phyloP scores from a whole-genome alignment of 164 flowering plant genomes.

The Magnolia changhungtana region DNA sequence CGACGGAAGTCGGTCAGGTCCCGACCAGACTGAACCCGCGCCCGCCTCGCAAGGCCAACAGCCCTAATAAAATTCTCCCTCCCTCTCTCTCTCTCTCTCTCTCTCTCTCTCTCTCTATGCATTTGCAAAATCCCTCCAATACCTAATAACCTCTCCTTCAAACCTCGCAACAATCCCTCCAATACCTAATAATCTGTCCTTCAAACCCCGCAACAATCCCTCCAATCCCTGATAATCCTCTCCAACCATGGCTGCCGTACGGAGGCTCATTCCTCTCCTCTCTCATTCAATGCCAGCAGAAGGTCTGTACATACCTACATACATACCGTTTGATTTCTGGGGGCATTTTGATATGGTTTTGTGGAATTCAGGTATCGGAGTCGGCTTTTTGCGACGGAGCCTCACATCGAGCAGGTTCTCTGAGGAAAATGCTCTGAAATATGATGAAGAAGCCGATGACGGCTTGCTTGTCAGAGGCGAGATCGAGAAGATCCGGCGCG shows the following conservation, averaged over 20 bases:
- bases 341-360: neutral
- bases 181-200: neutral
- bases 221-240: neutral
- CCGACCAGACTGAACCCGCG: neutral
- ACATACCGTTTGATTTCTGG: neutral
- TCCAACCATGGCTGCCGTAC: slow-evolving; percentile 26
- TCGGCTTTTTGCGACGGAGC: slow-evolving; percentile 11
- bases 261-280: slow-evolving; percentile 24
- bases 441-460: slow-evolving; percentile 16
- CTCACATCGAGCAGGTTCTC: slow-evolving; percentile 18
- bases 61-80: neutral
- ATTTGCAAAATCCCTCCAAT: neutral
- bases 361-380: slow-evolving; percentile 26
- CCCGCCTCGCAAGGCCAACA: neutral
- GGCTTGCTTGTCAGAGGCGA: slow-evolving; percentile 26
- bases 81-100: neutral
- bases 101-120: neutral
- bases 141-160: neutral
- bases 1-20: neutral
- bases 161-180: neutral
- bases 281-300: slow-evolving; percentile 13
- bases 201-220: neutral
- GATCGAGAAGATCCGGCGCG: slow-evolving; percentile 40
- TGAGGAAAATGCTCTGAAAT: slow-evolving; percentile 16
- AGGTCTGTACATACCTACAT: slow-evolving; percentile 14